Conservation (phyloP, 352 stramenopile species). For the Blastocystis sp. region DNA sequence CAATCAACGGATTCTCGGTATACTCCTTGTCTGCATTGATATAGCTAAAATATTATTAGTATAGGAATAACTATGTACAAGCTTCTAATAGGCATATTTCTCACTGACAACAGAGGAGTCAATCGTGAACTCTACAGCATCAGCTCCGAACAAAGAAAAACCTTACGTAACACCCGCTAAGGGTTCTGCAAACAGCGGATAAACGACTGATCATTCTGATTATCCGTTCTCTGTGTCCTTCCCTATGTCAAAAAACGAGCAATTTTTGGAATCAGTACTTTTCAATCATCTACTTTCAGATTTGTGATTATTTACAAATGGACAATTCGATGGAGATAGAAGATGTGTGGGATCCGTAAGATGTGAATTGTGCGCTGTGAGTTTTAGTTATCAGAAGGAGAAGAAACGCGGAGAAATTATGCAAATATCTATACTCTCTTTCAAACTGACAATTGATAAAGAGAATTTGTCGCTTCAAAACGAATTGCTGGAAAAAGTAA, state of each 20-base stretch:
- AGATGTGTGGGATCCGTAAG: conserved; percentile 45
- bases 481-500: conserved; percentile 34
- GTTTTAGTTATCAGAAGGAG: conserved; percentile 51
- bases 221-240: neutral
- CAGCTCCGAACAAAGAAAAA: neutral
- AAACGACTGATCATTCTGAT: neutral
- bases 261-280: neutral
- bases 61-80: neutral
- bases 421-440: conserved; percentile 34
- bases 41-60: neutral
- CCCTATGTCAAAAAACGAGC: neutral
- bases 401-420: conserved; percentile 59
- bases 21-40: conserved; percentile 56
- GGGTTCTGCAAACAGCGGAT: neutral
- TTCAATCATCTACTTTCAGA: neutral
- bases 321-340: neutral
- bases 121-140: conserved; percentile 18
- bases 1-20: conserved; percentile 10
- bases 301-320: neutral
- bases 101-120: neutral
- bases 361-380: neutral
- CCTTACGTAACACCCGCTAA: neutral
- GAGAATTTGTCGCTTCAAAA: neutral
- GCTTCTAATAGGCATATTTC: neutral
- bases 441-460: conserved; percentile 18